Evolutionary conservation across 2,329 filamentous ascomycete species (phyloP), one percentile per base, ranked within the genome.

Genomic region (Apiospora aurea): DNA sequence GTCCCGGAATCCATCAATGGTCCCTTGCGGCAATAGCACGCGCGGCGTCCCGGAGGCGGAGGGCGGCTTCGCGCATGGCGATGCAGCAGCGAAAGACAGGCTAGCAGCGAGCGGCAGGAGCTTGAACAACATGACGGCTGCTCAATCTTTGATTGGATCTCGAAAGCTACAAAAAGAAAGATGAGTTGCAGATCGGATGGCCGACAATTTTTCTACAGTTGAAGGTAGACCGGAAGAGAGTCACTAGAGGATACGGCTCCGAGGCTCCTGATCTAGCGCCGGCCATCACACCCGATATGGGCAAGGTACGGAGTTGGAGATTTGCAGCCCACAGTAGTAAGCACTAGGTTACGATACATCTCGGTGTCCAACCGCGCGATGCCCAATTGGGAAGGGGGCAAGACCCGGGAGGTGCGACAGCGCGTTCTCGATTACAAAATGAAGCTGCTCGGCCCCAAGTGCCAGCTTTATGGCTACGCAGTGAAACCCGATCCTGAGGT

Each of bases 1-100:
- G 69, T 84, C 83, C 8, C 76, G 78, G 75, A 81, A 83, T 26
- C 81, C 83, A 53, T 80, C 75, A 49, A 84, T 75, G 1, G 73
- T 75, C 24, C 79, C 81, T 70, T 82, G 80, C 7, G 77, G 73
- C 18, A 78, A 74, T 44, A 72, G 66, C 46, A 71, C 77, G 26
- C 51, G 51, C 26, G 51, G 51, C 26, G 51, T 29, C 51, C 49
- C n/a, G 49, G 49, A 14, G 49, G 13, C 26, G 51, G 51, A 57
- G 51, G 51, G 26, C 51, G 51, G 26, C 51, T 57, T 57, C 7
- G 51, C 26, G 51, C 51, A 57, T 57, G 51, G 16, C 51, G 16
- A 34, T 34, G 26, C 51, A 34, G 51, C 51, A 57, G 26, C 51
- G 24, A 57, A 57, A 57, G 51, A 34, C 14, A 57, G 51, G 51